phyloP scores from a whole-genome alignment of 768 basidiomycete species.

The Auricularia sp. region DNA sequence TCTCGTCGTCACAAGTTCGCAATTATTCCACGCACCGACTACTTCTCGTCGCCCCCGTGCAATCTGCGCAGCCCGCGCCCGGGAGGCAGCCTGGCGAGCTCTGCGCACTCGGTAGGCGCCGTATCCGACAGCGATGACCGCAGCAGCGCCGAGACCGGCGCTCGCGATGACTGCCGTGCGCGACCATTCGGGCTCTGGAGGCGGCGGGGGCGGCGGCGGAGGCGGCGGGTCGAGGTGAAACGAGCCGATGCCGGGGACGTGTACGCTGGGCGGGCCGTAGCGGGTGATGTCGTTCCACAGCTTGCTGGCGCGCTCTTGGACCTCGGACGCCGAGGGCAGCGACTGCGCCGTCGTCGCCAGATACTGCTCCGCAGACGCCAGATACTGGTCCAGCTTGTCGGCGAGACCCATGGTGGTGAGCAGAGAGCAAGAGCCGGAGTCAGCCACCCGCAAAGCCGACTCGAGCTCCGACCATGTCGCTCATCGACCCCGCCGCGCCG shows the following conservation, averaged over 20 bases:
- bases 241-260: slow-evolving; percentile 57
- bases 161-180: slow-evolving; percentile 35
- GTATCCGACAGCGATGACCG: slow-evolving; percentile 45
- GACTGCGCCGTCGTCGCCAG: background rate
- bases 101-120: slow-evolving; percentile 17
- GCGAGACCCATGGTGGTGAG: background rate
- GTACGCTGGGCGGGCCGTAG: slow-evolving; percentile 52
- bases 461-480: background rate
- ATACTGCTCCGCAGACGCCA: background rate
- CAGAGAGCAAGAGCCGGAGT: background rate
- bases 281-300: slow-evolving; percentile 74
- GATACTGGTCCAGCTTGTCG: background rate
- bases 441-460: background rate
- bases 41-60: slow-evolving; percentile 29
- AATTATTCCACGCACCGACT: slow-evolving; percentile 9
- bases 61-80: slow-evolving; percentile 17
- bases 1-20: too few relatives aligned
- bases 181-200: slow-evolving; percentile 43
- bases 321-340: background rate
- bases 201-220: slow-evolving; percentile 43
- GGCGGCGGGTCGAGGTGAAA: slow-evolving; percentile 57
- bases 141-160: slow-evolving; percentile 33
- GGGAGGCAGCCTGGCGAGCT: slow-evolving; percentile 13
- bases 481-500: slow-evolving; percentile 11
- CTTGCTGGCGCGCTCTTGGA: slow-evolving; percentile 55